phyloP scores from a whole-genome alignment of 305 asterid species.

The Fraxinus sp. region DNA sequence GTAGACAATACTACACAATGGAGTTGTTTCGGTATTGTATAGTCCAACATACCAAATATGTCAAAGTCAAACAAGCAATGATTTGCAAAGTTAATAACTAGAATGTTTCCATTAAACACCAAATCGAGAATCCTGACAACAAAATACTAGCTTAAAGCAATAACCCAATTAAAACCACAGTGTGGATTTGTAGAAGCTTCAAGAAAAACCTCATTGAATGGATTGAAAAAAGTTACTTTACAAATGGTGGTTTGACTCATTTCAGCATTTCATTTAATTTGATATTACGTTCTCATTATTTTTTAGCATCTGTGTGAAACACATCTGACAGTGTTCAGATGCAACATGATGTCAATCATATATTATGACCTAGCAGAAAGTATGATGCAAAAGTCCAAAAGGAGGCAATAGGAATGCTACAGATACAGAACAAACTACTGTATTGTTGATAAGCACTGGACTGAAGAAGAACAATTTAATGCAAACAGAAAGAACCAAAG shows the following conservation, averaged over 20 bases:
- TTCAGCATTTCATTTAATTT: background rate
- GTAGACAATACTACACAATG: background rate
- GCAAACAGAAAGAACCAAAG: too few species aligned
- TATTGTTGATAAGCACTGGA: too few species aligned
- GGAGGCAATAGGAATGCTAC: background rate
- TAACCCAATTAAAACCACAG: background rate
- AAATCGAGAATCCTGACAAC: background rate
- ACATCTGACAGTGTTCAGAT: background rate
- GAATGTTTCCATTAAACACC: background rate
- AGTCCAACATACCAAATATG: background rate
- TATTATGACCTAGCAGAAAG: background rate
- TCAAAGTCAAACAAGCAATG: background rate
- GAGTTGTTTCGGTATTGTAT: background rate
- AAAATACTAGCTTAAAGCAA: background rate
- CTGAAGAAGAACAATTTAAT: too few species aligned
- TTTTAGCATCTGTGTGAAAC: background rate
- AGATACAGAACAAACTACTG: background rate
- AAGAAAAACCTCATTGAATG: background rate
- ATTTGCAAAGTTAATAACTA: background rate
- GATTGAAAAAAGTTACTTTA: background rate
- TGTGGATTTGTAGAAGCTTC: background rate
- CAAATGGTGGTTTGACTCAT: background rate
- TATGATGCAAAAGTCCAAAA: background rate
- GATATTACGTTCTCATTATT: background rate
- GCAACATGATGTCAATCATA: background rate